These are phyloP conservation scores for Manihot esculenta DNA, from an alignment of 441 rosid species.

Conservation along the genomic window DNA sequence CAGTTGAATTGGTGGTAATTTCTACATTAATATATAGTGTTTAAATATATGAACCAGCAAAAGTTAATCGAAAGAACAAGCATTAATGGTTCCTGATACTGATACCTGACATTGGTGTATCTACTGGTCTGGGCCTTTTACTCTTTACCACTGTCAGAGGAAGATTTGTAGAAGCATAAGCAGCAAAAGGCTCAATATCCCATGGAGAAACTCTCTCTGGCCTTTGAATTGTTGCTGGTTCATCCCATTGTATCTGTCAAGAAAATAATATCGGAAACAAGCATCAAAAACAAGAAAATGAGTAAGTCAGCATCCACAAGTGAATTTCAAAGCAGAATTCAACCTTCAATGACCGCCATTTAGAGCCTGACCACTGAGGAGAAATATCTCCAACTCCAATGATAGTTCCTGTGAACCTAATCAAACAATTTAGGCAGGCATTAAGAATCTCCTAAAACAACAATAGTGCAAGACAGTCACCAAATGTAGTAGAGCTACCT, in stretches of 20 bases:
- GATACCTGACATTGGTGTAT: constrained; percentile 50
- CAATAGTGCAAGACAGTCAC: constrained; percentile 5
- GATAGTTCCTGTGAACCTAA: constrained; percentile 80
- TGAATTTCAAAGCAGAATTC: constrained; percentile 14
- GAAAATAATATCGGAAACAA: constrained; percentile 20
- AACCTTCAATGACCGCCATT: constrained; percentile 92
- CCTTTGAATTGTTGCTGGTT: constrained; percentile 62
- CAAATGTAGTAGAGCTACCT: constrained; percentile 36
- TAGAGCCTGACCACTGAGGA: constrained; percentile 67
- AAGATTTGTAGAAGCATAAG: constrained; percentile 39
- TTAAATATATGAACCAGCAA: constrained; percentile 4
- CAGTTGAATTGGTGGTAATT: constrained; percentile 33
- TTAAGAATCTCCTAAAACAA: constrained; percentile 14
- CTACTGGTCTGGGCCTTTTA: constrained; percentile 63
- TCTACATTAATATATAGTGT: constrained; percentile 34
- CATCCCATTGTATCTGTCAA: constrained; percentile 90
- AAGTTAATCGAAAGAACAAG: background rate
- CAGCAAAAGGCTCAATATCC: constrained; percentile 76
- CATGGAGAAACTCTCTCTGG: constrained; percentile 93
- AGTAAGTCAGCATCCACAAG: constrained; percentile 12
- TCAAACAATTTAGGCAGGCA: constrained; percentile 13
- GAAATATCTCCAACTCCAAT: constrained; percentile 72
- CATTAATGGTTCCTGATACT: constrained; percentile 8
- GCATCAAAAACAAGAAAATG: constrained; percentile 26
- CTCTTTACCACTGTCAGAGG: constrained; percentile 48